phyloP scores from a whole-genome alignment of 306 rosid genomes.

The Malus sylvestris region DNA sequence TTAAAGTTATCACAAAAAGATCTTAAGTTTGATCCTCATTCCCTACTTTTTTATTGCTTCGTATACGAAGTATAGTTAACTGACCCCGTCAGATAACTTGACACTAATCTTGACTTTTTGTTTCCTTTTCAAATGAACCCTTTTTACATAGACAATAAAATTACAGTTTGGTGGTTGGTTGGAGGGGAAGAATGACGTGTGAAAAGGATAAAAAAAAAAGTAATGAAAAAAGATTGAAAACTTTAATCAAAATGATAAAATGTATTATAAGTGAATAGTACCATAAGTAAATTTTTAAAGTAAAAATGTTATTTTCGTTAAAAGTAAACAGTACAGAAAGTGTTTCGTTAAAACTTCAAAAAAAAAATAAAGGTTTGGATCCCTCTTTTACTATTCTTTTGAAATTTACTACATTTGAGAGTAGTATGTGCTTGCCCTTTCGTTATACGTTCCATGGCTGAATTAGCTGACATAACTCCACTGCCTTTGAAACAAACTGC shows the following conservation, averaged over 20 bases:
- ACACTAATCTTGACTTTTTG: too few species aligned
- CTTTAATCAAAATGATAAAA: too few species aligned
- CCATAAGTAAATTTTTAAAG: too few species aligned
- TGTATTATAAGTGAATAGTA: too few species aligned
- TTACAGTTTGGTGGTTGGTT: not conserved
- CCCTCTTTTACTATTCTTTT: not conserved
- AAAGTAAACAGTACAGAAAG: too few species aligned
- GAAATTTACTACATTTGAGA: not conserved
- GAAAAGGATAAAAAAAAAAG: not conserved
- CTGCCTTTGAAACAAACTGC: not conserved
- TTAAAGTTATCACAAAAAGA: not conserved
- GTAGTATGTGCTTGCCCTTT: not conserved
- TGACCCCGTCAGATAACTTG: too few species aligned
- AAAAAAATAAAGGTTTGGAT: too few species aligned
- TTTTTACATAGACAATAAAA: not conserved
- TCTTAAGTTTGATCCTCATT: not conserved
- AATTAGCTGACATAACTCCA: not conserved
- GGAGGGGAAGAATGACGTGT: not conserved
- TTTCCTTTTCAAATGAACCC: not conserved
- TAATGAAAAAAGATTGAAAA: accelerated
- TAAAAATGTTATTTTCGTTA: too few species aligned
- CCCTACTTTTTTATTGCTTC: not conserved
- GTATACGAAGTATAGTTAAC: too few species aligned
- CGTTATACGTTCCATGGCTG: not conserved
- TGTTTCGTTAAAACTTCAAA: too few species aligned